Percentiles rank a stretch among this genome's conserved stretches.
Conservation (phyloP, 2,329 filamentous ascomycete species). For the Botrytis paeoniae region DNA sequence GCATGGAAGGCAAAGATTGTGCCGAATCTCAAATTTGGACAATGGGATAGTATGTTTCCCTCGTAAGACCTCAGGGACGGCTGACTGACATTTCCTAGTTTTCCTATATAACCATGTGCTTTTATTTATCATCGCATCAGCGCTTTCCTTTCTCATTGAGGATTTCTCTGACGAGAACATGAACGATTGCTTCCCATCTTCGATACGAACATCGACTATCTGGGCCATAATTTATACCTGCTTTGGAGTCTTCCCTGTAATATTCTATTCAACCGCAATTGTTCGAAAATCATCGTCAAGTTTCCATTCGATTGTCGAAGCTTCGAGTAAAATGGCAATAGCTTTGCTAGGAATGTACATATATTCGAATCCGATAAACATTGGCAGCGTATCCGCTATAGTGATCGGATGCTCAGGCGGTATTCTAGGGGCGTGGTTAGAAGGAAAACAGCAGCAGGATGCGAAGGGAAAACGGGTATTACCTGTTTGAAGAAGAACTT, state of each 20-base stretch:
- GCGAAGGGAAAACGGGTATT: neutral
- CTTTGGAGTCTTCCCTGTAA: slow-evolving; percentile 4
- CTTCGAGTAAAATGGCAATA: slow-evolving; percentile 8
- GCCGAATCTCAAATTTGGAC: slow-evolving; percentile 13
- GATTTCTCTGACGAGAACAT: slow-evolving; percentile 18
- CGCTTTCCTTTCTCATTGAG: slow-evolving; percentile 10
- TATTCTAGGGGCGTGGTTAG: slow-evolving; percentile 4
- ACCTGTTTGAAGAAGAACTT: neutral
- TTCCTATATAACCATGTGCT: slow-evolving; percentile 16
- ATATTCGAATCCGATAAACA: neutral
- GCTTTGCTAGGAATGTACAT: slow-evolving; percentile 12
- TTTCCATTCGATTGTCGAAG: slow-evolving; percentile 4
- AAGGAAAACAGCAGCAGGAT: slow-evolving; percentile 11
- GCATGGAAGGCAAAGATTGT: slow-evolving; percentile 17
- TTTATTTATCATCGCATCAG: slow-evolving; percentile 1
- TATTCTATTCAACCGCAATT: slow-evolving; percentile 5
- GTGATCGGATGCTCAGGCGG: slow-evolving; percentile 11
- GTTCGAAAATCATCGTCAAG: neutral
- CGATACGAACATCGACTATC: neutral
- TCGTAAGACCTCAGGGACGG: neutral
- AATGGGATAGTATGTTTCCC: slow-evolving; percentile 16
- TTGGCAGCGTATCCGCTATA: slow-evolving; percentile 1
- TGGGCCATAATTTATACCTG: slow-evolving; percentile 13
- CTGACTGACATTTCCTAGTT: slow-evolving; percentile 4
- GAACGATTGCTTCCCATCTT: slow-evolving; percentile 15